These are phyloP conservation scores for Clathrus columnatus DNA, from an alignment of 768 basidiomycete species.

Conservation along the genomic window DNA sequence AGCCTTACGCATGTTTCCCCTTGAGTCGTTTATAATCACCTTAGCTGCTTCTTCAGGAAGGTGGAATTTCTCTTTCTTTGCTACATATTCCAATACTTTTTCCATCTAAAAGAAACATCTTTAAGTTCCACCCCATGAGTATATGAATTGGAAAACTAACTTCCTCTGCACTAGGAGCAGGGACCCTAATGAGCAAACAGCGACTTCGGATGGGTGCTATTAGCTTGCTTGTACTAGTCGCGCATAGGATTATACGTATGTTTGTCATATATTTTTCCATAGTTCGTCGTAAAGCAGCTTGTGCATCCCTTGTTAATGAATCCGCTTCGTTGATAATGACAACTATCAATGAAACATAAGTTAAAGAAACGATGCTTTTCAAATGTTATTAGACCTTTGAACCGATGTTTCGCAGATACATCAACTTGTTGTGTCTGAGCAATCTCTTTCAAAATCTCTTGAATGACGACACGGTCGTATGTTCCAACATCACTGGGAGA, in stretches of 20 bases:
- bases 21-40: constrained; percentile 73
- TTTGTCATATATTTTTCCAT: constrained; percentile 99
- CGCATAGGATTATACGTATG: constrained; percentile 92
- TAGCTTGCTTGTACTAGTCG: constrained; percentile 88
- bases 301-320: constrained; percentile 88
- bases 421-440: constrained; percentile 99
- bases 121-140: background rate
- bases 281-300: constrained; percentile 91
- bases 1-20: constrained; percentile 91
- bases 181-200: constrained; percentile 88
- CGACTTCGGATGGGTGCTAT: constrained; percentile 96
- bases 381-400: constrained; percentile 63
- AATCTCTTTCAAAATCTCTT: constrained; percentile 95
- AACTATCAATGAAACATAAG: constrained; percentile 38
- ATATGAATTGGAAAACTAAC: constrained; percentile 30
- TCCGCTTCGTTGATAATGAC: constrained; percentile 98
- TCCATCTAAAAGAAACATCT: constrained; percentile 50
- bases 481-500: constrained; percentile 81
- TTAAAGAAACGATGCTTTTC: background rate
- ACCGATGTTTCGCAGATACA: constrained; percentile 87
- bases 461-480: constrained; percentile 90
- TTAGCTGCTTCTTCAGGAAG: constrained; percentile 68
- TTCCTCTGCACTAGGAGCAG: constrained; percentile 73
- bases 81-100: constrained; percentile 68
- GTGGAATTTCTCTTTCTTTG: constrained; percentile 68